Conservation (phyloP, 1,284 basidiomycete genomes). For the Cutaneotrichosporon daszewskae region DNA sequence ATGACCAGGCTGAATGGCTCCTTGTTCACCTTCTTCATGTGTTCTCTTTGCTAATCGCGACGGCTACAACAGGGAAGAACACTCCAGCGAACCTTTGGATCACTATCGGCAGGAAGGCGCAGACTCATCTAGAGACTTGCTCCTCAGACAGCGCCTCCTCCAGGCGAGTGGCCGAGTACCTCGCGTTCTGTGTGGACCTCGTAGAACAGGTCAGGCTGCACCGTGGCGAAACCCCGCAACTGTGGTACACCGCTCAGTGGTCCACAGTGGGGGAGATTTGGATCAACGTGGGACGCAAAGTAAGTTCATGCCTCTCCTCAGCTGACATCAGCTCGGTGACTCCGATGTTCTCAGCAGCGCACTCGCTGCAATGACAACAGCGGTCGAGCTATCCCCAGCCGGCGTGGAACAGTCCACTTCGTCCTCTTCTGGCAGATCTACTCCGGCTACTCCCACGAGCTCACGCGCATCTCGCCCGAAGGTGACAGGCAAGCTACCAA, state of each 20-base stretch:
- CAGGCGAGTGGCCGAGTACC: slow-evolving; percentile 11
- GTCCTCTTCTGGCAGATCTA: no score
- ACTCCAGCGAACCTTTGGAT: no score
- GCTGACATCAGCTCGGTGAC: slow-evolving; percentile 30
- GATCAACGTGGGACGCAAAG: slow-evolving; percentile 38
- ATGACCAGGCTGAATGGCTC: no score
- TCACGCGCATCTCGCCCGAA: no score
- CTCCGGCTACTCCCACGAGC: no score
- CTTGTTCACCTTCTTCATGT: no score
- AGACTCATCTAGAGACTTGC: neutral
- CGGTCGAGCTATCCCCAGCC: no score
- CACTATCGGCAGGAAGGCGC: no score
- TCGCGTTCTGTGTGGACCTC: slow-evolving; percentile 20
- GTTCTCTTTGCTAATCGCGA: no score
- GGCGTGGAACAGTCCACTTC: no score
- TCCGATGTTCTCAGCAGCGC: slow-evolving; percentile 29
- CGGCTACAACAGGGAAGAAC: no score
- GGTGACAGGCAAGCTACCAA: no score
- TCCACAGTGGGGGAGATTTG: slow-evolving; percentile 39
- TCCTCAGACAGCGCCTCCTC: neutral
- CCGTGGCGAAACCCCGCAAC: slow-evolving; percentile 12
- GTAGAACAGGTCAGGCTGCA: slow-evolving; percentile 18
- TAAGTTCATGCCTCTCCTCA: slow-evolving; percentile 13
- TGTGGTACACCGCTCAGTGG: slow-evolving; percentile 29
- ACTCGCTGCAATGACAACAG: slow-evolving; percentile 12